A percentile compares a stretch with the other conserved stretches of the same genome.
Evolutionary conservation across 2,329 filamentous ascomycete species (phyloP).

Genomic region (Ophiostoma sp.): DNA sequence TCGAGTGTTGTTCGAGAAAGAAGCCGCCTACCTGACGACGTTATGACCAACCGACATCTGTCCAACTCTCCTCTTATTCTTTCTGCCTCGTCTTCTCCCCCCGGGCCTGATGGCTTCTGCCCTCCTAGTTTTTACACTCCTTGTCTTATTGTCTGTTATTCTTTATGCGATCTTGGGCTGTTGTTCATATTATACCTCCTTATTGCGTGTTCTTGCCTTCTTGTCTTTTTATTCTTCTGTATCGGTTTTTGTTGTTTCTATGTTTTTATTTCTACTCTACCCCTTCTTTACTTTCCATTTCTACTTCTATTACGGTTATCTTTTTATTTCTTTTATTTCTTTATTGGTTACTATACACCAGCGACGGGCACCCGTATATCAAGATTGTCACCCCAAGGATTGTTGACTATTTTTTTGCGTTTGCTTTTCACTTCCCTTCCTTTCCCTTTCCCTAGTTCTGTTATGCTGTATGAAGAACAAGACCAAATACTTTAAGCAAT

Average conservation of each 20-base stretch:
- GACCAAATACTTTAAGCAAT: constrained; percentile 11
- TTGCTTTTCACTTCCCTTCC: not conserved
- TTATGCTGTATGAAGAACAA: not conserved
- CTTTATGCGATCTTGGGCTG: constrained; percentile 5
- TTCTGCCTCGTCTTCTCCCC: not conserved
- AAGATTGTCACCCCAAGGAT: constrained; percentile 20
- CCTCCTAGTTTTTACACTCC: not conserved
- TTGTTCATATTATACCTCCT: constrained; percentile 10
- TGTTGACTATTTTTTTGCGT: not conserved
- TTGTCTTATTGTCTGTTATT: not conserved
- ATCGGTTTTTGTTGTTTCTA: not conserved
- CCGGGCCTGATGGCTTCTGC: constrained; percentile 6
- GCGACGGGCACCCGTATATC: constrained; percentile 12
- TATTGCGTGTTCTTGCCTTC: not conserved
- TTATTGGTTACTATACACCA: constrained; percentile 3
- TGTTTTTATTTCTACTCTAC: not conserved
- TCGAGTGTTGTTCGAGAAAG: not conserved
- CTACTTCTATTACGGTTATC: not conserved
- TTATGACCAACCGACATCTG: constrained; percentile 9
- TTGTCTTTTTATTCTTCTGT: not conserved
- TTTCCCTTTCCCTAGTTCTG: not conserved
- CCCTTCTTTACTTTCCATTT: not conserved
- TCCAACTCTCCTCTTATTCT: not conserved
- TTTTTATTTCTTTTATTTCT: not conserved
- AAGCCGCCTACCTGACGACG: not conserved